Evolutionary conservation across 495 filamentous ascomycete species (phyloP), one percentile per base, ranked within the genome.

Genomic region (Xylaria cubensis): DNA sequence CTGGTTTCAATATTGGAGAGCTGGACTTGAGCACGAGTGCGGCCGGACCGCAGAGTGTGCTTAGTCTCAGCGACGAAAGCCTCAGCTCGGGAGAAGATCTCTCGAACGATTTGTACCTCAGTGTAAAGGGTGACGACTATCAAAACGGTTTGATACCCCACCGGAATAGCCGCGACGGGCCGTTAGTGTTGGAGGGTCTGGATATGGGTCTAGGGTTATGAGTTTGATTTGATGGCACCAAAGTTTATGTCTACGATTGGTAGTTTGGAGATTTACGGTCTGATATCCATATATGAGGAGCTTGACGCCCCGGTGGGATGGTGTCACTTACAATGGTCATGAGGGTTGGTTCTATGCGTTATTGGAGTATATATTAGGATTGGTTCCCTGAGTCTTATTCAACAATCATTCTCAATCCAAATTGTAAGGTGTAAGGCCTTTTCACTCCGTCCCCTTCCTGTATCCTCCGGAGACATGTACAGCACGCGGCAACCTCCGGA

Each of bases 11-110:
- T 64, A 79, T 87, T 46, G 79, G 81, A 10, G 86, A 87, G n/a
- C 75, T 85, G 72, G 74, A 76, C 3, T 76, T 84, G 73, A 74
- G 76, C 1, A 76, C 65, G n/a, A 77, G 77, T 21, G 75, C 81
- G 24, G 82, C 82, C 6, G 78, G 85, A 53, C 80, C 90, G 42
- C 91, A 91, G 73, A 94, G 92, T 69, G 90, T 92, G 34, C 81
- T 92, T 46, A 94, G 91, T 79, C 88, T 93, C 64, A 93, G 91
- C 21, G 92, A 94, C 63, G 93, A 95, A 71, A 93, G 92, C 73
- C 77, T 94, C 75, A 91, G 86, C 77, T 86, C 84, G 13, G 83
- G 81, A 32, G 86, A 88, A 32, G 84, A 89, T 36, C 41, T 85
- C 50, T 72, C 75, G 24, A 77, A 75, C 44, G 79, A 82, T 55